Conservation (phyloP, 164 flowering plant genomes). For the Taxillus chinensis region DNA sequence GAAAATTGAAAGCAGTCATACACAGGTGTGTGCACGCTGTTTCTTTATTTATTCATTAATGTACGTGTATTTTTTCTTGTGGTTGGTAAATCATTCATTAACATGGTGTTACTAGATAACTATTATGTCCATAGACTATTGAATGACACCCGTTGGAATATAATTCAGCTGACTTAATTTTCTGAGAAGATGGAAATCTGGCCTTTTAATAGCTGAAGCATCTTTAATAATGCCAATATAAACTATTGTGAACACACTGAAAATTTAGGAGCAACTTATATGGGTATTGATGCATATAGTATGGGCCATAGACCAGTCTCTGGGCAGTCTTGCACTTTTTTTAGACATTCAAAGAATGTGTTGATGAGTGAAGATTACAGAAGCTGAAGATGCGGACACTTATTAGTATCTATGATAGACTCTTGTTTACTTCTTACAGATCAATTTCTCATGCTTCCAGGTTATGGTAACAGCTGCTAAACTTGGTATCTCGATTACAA, state of each 20-base stretch:
- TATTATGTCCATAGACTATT: too few species aligned
- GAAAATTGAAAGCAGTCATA: conserved; percentile 79
- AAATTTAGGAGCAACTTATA: too few species aligned
- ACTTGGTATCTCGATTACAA: conserved; percentile 59
- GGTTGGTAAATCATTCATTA: neutral
- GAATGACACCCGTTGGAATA: neutral
- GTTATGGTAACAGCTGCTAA: conserved; percentile 81
- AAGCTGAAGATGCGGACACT: too few species aligned
- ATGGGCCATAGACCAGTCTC: neutral
- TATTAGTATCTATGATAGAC: neutral
- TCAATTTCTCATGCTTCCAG: conserved; percentile 22
- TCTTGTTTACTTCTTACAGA: neutral
- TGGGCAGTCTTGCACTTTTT: too few species aligned
- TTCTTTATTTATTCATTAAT: neutral
- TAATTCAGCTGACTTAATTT: neutral
- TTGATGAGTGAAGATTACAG: too few species aligned
- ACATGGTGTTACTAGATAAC: neutral
- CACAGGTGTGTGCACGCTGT: conserved; percentile 38
- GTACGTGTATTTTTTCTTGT: neutral
- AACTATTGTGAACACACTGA: too few species aligned
- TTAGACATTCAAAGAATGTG: too few species aligned
- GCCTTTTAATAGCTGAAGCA: too few species aligned
- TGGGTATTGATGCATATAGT: neutral
- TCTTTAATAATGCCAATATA: too few species aligned
- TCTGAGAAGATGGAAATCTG: too few species aligned